These are phyloP conservation scores for Volvariella volvacea DNA, from an alignment of 1,284 basidiomycete species.

Conservation along the genomic window DNA sequence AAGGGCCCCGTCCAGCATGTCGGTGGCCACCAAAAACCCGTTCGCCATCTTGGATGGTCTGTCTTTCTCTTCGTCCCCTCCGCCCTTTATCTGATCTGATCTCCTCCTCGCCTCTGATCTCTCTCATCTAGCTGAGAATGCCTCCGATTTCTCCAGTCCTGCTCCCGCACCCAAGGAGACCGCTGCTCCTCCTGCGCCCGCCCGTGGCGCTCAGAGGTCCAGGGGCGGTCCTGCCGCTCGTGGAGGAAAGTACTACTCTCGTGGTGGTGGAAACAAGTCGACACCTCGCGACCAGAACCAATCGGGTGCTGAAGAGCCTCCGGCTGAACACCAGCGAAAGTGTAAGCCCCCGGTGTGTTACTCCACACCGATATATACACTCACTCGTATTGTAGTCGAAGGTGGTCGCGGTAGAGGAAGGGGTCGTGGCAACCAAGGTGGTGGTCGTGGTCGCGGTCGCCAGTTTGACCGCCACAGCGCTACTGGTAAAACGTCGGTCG, in stretches of 20 bases:
- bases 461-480: slow-evolving; percentile 77
- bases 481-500: slow-evolving; percentile 72
- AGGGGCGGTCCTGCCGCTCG: slow-evolving; percentile 62
- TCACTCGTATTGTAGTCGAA: slow-evolving; percentile 6
- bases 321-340: slow-evolving; percentile 40
- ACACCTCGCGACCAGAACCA: slow-evolving; percentile 29
- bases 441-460: slow-evolving; percentile 57
- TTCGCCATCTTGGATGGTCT: slow-evolving; percentile 74
- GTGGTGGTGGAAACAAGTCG: slow-evolving; percentile 45
- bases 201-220: slow-evolving; percentile 35
- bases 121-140: slow-evolving; percentile 35
- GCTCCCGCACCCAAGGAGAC: slow-evolving; percentile 30
- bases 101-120: slow-evolving; percentile 10
- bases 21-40: slow-evolving; percentile 80
- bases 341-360: slow-evolving; percentile 15
- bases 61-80: slow-evolving; percentile 17
- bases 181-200: slow-evolving; percentile 32
- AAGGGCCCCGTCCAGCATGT: slow-evolving; percentile 70
- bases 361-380: too few species aligned
- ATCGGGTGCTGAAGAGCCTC: slow-evolving; percentile 37
- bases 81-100: slow-evolving; percentile 5
- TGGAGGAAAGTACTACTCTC: slow-evolving; percentile 66
- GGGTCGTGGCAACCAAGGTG: slow-evolving; percentile 40
- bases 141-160: slow-evolving; percentile 38
- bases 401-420: slow-evolving; percentile 18